Conservation (phyloP, 805 yeast species). For the Nakazawaea anatomiae region DNA sequence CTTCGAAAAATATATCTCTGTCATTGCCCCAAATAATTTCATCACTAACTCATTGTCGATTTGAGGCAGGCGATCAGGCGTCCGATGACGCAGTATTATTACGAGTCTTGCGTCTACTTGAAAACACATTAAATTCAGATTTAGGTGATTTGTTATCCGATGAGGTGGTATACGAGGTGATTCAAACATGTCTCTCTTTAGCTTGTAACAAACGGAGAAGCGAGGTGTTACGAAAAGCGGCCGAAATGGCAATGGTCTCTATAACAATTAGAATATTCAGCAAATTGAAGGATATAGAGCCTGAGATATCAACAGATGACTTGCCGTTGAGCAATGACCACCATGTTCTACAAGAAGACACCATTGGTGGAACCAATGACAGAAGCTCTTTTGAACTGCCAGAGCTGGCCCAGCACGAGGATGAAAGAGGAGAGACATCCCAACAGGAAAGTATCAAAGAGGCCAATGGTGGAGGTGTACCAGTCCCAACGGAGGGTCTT, state of each 20-base stretch:
- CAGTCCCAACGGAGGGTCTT: not conserved
- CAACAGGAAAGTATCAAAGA: not conserved
- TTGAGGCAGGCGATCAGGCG: conserved; percentile 90
- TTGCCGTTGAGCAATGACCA: conserved; percentile 22
- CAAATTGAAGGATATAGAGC: conserved; percentile 51
- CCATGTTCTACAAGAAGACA: conserved; percentile 47
- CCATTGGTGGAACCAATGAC: conserved; percentile 42
- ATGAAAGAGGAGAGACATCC: not conserved
- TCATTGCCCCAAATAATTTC: conserved; percentile 62
- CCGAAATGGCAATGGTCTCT: conserved; percentile 72
- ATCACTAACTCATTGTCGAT: conserved; percentile 87
- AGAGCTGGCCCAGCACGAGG: not conserved
- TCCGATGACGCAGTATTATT: conserved; percentile 88
- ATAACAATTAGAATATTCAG: conserved; percentile 66
- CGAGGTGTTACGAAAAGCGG: conserved; percentile 82
- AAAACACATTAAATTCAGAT: conserved; percentile 57
- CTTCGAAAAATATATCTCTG: conserved; percentile 48
- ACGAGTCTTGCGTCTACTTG: conserved; percentile 73
- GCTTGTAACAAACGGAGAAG: conserved; percentile 91
- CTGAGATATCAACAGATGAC: conserved; percentile 22
- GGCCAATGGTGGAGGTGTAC: conserved; percentile 7
- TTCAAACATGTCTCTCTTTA: conserved; percentile 85
- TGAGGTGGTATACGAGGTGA: conserved; percentile 78
- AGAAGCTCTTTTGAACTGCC: not conserved
- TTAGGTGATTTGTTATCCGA: conserved; percentile 67